Base-by-base conservation (phyloP, 495 filamentous ascomycete genomes). In the Ascodesmis nigricans region DNA sequence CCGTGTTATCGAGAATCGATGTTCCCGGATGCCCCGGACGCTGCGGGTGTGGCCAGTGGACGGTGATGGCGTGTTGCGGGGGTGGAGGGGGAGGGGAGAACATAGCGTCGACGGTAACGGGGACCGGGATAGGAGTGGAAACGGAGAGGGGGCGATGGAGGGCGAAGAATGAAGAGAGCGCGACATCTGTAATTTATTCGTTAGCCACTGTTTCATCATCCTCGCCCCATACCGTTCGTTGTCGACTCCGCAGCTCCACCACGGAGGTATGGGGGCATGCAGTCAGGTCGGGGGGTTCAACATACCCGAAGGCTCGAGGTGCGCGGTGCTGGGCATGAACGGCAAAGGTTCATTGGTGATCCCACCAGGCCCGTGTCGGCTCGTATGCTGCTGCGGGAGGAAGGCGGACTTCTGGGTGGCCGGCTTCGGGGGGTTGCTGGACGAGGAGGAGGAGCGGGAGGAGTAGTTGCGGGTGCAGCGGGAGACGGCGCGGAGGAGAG, bases 141-240 rank as follows among this genome's bases (percentile, higher is more conserved):
- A 92, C 66, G 35, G 79, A 90, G 44, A 97, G 83, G 3, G 87
- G 87, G 33, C 87, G 70, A 60, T 97, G 81, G 41, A 84, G 75
- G 38, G 87, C 87, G 59, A 93, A 97, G 63, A 97, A 95, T 31
- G 74, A 75, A 4, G 84, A 81, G 20, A 91, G 61, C 41, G 73
- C 73, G 28, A 93, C 62, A 50, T 90, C 87, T 97, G 21, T 37
- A 18, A 5, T 18, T 13, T 31, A 41, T 32, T 9, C 17, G 8
- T 10, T 5, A 6, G 20, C n/a, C 31, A 36, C 35, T 38, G 44
- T 42, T 28, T 38, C 27, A 49, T 41, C 16, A 54, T 36, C 35
- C 58, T 61, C 25, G 53, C 48, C 8, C 50, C 45, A 21, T 29
- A 9, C 41, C 52, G 49, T 23, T 50, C 29, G 5, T 57, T 53